phyloP scores from a whole-genome alignment of 176 grass and related monocot genomes.

The Hyparrhenia diplandra region DNA sequence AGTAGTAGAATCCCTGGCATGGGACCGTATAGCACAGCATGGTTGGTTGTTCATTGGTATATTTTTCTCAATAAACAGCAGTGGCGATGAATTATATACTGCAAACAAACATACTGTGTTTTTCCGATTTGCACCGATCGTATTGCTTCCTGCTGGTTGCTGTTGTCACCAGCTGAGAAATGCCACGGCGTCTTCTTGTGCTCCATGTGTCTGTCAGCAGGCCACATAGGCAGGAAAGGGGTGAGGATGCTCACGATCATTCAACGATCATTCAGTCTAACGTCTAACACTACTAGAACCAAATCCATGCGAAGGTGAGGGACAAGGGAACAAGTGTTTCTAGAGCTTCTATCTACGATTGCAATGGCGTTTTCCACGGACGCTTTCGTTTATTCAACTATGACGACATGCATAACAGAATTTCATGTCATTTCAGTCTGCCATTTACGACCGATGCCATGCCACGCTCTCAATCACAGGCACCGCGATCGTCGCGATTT shows the following conservation, averaged over 20 bases:
- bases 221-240: neutral
- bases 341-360: neutral
- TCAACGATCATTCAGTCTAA: no score
- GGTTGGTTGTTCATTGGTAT: no score
- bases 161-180: neutral
- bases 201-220: neutral
- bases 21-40: no score
- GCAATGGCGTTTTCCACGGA: neutral
- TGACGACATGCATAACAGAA: neutral
- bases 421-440: neutral
- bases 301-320: neutral
- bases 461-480: neutral
- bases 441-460: constrained; percentile 5
- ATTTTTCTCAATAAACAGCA: no score
- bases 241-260: neutral
- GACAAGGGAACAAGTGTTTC: neutral
- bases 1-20: no score
- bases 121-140: no score
- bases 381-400: neutral
- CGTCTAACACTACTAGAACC: neutral
- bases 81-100: neutral
- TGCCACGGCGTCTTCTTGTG: neutral
- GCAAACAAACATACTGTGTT: no score
- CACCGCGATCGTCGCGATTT: no score
- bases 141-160: neutral